These are phyloP conservation scores for Begonia fuchsioides DNA, from an alignment of 306 rosid species.

Conservation along the genomic window DNA sequence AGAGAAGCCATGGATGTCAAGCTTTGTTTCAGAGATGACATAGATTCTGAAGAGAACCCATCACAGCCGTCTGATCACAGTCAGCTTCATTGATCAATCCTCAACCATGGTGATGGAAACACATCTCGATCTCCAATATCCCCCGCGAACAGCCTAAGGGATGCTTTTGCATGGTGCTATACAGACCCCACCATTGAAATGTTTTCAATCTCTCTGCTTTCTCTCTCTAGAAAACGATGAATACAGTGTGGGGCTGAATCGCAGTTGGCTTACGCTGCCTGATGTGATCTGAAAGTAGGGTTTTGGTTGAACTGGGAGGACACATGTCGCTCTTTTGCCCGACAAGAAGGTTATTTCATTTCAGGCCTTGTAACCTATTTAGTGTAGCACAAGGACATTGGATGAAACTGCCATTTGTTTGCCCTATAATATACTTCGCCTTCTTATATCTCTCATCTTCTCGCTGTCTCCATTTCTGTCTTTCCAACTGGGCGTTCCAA, in stretches of 20 bases:
- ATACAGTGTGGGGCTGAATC: neutral
- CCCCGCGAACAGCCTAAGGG: neutral
- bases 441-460: neutral
- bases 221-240: neutral
- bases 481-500: too few species aligned
- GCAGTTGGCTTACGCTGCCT: neutral
- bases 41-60: neutral
- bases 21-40: neutral
- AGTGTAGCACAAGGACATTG: neutral
- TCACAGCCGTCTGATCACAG: neutral
- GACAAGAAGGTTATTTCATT: neutral
- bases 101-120: neutral
- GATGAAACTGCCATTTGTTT: neutral
- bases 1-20: neutral
- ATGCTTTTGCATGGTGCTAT: neutral
- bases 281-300: neutral
- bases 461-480: neutral
- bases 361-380: conserved; percentile 1
- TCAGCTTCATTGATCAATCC: neutral
- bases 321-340: neutral
- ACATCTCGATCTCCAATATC: neutral
- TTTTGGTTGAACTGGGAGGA: neutral
- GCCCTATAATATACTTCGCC: neutral
- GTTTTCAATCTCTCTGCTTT: neutral
- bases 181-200: neutral